phyloP scores from a whole-genome alignment of 2,329 filamentous ascomycete genomes.

The Ceratocystis alfenasii region DNA sequence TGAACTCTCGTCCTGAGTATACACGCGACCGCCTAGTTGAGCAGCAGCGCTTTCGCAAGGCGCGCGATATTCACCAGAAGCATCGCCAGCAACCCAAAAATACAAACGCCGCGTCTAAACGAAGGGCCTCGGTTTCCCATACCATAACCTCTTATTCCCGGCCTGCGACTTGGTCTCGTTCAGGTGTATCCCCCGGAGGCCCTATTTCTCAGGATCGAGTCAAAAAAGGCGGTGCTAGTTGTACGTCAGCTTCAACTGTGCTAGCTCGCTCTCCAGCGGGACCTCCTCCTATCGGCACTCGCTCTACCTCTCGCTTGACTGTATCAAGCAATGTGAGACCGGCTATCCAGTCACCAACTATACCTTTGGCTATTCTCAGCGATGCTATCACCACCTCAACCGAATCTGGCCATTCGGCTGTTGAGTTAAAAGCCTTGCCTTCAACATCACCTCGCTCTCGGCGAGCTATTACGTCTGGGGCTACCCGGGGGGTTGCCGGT shows the following conservation, averaged over 20 bases:
- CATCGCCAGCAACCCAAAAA: not conserved
- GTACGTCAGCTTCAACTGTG: not conserved
- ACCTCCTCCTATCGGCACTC: not conserved
- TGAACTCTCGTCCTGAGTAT: constrained; percentile 9
- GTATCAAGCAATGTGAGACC: not conserved
- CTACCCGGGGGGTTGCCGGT: constrained; percentile 18
- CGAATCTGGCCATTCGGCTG: not conserved
- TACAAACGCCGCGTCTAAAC: not conserved
- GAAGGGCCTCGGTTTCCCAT: not conserved
- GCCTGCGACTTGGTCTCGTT: not conserved
- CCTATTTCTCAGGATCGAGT: constrained; percentile 6
- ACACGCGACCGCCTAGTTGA: constrained; percentile 11
- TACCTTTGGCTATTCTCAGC: constrained; percentile 2
- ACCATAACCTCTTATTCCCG: not conserved
- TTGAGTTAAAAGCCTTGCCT: not conserved
- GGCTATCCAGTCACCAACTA: not conserved
- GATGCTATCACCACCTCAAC: constrained; percentile 11
- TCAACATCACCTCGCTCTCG: constrained; percentile 13
- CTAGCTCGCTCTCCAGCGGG: not conserved
- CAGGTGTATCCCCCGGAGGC: not conserved
- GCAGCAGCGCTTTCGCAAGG: constrained; percentile 11
- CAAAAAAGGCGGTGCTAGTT: constrained; percentile 8
- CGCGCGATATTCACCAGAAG: constrained; percentile 8
- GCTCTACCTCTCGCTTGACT: constrained; percentile 4
- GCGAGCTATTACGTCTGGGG: constrained; percentile 16